These are phyloP conservation scores for Candida pseudofarinosa DNA, from an alignment of 805 yeast species.

Conservation along the genomic window DNA sequence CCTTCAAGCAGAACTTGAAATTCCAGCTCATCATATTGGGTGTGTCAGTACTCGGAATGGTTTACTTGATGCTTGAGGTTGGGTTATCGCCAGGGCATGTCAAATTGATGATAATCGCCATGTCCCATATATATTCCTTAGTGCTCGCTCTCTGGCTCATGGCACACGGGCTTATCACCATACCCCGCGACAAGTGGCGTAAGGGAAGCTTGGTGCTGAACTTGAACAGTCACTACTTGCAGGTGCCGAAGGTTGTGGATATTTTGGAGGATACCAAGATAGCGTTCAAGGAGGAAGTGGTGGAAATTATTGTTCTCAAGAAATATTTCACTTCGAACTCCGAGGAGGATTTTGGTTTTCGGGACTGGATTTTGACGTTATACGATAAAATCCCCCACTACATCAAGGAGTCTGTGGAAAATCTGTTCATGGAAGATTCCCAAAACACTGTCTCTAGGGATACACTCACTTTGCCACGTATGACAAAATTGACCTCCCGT, in stretches of 20 bases:
- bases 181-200: constrained; percentile 52
- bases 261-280: constrained; percentile 59
- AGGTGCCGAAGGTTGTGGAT: constrained; percentile 57
- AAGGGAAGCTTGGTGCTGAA: constrained; percentile 27
- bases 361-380: constrained; percentile 64
- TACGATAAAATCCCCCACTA: constrained; percentile 42
- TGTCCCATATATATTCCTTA: constrained; percentile 74
- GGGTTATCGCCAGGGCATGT: constrained; percentile 52
- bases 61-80: constrained; percentile 54
- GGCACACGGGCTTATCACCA: constrained; percentile 73
- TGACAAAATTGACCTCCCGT: constrained; percentile 49
- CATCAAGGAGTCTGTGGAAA: constrained; percentile 27
- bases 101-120: constrained; percentile 65
- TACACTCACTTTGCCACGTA: constrained; percentile 37
- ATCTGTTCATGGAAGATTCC: constrained; percentile 22
- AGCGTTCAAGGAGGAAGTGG: constrained; percentile 58
- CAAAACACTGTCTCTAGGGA: constrained; percentile 20
- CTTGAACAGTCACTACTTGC: constrained; percentile 42
- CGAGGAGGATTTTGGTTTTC: constrained; percentile 35
- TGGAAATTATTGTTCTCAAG: constrained; percentile 51
- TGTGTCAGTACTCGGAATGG: constrained; percentile 48
- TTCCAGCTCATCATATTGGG: constrained; percentile 58
- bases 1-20: constrained; percentile 51
- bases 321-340: constrained; percentile 35
- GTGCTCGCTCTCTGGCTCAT: constrained; percentile 75